phyloP scores from a whole-genome alignment of 768 basidiomycete genomes.

The Leccinum disarticulatum region DNA sequence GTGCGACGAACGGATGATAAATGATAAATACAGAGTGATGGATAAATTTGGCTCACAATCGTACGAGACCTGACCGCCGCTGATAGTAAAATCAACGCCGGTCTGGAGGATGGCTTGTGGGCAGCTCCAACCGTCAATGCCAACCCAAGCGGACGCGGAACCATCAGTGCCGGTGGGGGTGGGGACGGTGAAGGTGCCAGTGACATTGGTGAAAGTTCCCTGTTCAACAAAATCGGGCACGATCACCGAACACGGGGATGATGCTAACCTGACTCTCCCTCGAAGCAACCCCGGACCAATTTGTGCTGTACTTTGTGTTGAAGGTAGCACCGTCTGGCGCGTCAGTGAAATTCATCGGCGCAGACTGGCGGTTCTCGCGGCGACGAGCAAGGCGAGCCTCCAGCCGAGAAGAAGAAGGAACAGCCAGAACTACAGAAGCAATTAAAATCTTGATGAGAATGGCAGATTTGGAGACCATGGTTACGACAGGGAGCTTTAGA shows the following conservation, averaged over 20 bases:
- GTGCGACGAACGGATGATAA: not conserved
- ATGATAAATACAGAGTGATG: not conserved
- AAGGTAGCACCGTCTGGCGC: not conserved
- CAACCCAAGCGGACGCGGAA: not conserved
- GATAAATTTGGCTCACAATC: not conserved
- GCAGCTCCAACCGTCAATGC: not conserved
- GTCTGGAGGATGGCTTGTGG: not conserved
- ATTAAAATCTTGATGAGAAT: conserved; percentile 20
- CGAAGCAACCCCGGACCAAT: conserved; percentile 12
- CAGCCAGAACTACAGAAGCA: conserved; percentile 17
- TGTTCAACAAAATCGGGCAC: not conserved
- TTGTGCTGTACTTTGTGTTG: conserved; percentile 18
- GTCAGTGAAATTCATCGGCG: conserved; percentile 1
- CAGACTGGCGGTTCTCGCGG: conserved; percentile 13
- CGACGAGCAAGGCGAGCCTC: conserved; percentile 18
- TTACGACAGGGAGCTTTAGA: not conserved
- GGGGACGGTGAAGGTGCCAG: not conserved
- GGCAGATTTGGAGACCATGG: conserved; percentile 19
- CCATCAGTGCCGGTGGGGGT: not conserved
- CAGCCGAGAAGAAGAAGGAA: conserved; percentile 5
- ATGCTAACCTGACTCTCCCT: no score
- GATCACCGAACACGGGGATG: no score
- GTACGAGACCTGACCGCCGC: not conserved
- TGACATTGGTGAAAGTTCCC: not conserved
- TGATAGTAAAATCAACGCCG: not conserved